Evolutionary conservation across 345 rosid genomes (phyloP).

Genomic region (Aquilaria malaccensis): DNA sequence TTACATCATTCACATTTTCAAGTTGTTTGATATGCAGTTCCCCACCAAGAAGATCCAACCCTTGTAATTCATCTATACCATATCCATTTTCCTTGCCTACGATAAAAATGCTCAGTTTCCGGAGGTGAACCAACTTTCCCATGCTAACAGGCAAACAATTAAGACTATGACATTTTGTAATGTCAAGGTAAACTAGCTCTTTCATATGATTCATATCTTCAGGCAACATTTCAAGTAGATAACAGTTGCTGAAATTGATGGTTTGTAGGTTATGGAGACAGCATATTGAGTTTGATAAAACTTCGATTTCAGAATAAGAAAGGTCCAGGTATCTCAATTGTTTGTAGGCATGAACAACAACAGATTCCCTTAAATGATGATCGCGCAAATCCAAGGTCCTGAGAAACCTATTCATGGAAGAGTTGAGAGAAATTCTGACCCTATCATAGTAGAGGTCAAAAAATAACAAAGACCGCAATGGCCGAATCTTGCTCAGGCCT

Average conservation of each 20-base stretch:
- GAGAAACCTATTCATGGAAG: background rate
- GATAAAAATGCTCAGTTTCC: too few species aligned
- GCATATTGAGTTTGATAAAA: too few species aligned
- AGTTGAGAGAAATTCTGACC: background rate
- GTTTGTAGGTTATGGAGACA: too few species aligned
- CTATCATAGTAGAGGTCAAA: too few species aligned
- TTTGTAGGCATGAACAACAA: background rate
- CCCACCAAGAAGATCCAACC: slow-evolving; percentile 4
- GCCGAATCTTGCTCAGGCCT: background rate
- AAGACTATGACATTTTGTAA: too few species aligned
- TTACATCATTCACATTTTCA: background rate
- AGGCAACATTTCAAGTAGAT: too few species aligned
- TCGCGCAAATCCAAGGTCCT: background rate
- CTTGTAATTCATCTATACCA: slow-evolving; percentile 2
- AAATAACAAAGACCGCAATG: background rate
- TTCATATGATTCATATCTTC: too few species aligned
- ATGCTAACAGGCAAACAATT: too few species aligned
- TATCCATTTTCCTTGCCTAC: background rate
- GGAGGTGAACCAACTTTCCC: too few species aligned
- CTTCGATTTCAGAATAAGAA: fast-evolving
- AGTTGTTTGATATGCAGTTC: slow-evolving; percentile 7
- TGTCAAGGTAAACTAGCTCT: too few species aligned
- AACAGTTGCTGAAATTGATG: too few species aligned
- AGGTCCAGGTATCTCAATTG: slow-evolving; percentile 8
- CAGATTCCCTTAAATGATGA: too few species aligned